phyloP scores from a whole-genome alignment of 805 yeast species.

The Candida ortonii region DNA sequence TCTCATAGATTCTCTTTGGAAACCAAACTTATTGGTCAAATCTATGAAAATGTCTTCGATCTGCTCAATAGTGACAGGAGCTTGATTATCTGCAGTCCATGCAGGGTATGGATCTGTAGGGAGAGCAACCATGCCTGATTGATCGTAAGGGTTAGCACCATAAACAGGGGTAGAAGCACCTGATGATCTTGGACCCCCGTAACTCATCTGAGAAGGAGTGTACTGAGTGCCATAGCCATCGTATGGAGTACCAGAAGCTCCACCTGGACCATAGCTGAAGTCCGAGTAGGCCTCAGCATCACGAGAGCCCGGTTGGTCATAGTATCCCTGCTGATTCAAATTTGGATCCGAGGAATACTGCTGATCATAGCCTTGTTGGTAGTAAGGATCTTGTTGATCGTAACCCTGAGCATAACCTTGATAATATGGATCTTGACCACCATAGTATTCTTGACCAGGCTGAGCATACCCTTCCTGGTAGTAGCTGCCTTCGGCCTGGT shows the following conservation, averaged over 20 bases:
- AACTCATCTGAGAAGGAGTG: slow-evolving; percentile 84
- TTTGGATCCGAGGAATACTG: slow-evolving; percentile 39
- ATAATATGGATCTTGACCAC: slow-evolving; percentile 30
- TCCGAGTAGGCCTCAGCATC: slow-evolving; percentile 62
- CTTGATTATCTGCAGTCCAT: slow-evolving; percentile 96
- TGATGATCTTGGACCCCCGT: slow-evolving; percentile 81
- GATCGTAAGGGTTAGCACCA: slow-evolving; percentile 39
- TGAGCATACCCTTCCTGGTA: slow-evolving; percentile 28
- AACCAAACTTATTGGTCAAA: slow-evolving; percentile 78
- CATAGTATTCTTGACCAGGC: slow-evolving; percentile 31
- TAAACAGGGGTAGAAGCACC: slow-evolving; percentile 91
- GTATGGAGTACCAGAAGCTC: slow-evolving; percentile 62
- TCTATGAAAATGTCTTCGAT: slow-evolving; percentile 85
- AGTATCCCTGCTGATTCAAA: slow-evolving; percentile 44
- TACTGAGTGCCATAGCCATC: slow-evolving; percentile 52
- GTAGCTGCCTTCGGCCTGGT: slow-evolving; percentile 24
- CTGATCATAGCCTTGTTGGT: slow-evolving; percentile 50
- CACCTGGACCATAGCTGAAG: slow-evolving; percentile 60
- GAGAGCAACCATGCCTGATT: slow-evolving; percentile 55
- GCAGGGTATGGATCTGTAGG: slow-evolving; percentile 97
- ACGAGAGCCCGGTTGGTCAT: slow-evolving; percentile 47
- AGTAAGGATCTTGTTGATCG: slow-evolving; percentile 30
- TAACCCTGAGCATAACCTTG: slow-evolving; percentile 35
- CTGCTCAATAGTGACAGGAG: slow-evolving; percentile 80
- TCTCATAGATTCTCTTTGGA: slow-evolving; percentile 92